These are phyloP conservation scores for Sclerotinia sclerotiorum DNA, from an alignment of 2,329 filamentous ascomycete genomes.

Conservation along the genomic window DNA sequence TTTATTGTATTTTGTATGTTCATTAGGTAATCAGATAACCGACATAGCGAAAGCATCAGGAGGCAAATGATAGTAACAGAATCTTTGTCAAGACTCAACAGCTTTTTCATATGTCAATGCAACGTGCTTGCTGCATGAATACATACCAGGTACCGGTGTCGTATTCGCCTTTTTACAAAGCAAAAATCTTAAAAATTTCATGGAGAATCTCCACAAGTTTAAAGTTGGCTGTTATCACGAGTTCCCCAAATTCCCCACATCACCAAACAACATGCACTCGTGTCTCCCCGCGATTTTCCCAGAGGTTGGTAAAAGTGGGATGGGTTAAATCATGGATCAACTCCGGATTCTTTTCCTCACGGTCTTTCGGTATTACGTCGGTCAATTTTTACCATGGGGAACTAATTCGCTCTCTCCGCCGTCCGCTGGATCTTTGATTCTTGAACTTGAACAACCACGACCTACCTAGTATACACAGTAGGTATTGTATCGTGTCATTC, in stretches of 20 bases:
- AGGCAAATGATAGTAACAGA: too few species aligned
- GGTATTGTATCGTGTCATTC: too few species aligned
- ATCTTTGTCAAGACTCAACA: too few species aligned
- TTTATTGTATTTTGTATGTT: background rate
- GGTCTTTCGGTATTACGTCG: background rate
- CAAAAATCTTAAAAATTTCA: background rate
- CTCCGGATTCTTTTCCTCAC: background rate
- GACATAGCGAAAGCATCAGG: background rate
- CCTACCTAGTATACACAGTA: too few species aligned
- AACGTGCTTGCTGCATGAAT: background rate
- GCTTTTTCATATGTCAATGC: background rate
- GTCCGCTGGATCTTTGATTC: too few species aligned
- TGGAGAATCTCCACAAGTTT: background rate
- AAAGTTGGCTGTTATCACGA: background rate
- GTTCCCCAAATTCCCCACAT: constrained; percentile 13
- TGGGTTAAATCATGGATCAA: background rate
- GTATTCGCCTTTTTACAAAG: background rate
- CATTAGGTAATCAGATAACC: background rate
- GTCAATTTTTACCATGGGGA: background rate
- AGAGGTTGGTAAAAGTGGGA: constrained; percentile 14
- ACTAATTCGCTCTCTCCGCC: background rate
- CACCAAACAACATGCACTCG: background rate
- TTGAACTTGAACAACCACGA: too few species aligned
- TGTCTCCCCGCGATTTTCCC: constrained; percentile 1
- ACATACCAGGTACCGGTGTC: too few species aligned